Percentiles rank a stretch among this genome's conserved stretches.
These are phyloP conservation scores for Alectoria sarmentosa DNA, from an alignment of 495 filamentous ascomycete species.

Conservation along the genomic window DNA sequence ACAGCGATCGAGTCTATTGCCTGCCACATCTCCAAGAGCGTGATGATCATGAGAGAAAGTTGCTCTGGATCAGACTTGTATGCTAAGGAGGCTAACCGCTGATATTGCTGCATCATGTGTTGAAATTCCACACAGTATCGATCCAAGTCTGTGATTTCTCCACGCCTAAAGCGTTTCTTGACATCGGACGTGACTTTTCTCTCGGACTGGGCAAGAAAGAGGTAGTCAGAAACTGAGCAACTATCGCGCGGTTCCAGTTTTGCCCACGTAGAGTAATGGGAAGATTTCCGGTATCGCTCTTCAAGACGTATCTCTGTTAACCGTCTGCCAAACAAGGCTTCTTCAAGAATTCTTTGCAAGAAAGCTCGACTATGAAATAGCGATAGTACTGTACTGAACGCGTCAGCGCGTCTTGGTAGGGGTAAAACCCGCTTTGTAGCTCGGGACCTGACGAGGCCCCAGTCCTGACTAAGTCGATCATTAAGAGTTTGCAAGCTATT, in stretches of 20 bases:
- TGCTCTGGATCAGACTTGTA: slow-evolving; percentile 43
- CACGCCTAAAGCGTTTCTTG: background rate
- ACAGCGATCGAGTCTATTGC: slow-evolving; percentile 37
- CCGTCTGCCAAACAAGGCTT: slow-evolving; percentile 9
- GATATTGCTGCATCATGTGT: slow-evolving; percentile 32
- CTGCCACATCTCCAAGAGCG: slow-evolving; percentile 55
- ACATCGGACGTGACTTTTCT: background rate
- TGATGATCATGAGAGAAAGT: slow-evolving; percentile 53
- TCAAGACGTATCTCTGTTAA: slow-evolving; percentile 2
- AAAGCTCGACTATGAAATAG: slow-evolving; percentile 29
- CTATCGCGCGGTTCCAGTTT: background rate
- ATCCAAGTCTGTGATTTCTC: background rate
- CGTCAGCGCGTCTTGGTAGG: slow-evolving; percentile 35
- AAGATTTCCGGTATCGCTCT: slow-evolving; percentile 1
- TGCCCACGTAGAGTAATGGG: background rate
- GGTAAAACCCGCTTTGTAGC: slow-evolving; percentile 30
- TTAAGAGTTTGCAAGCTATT: slow-evolving; percentile 28
- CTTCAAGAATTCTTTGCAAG: slow-evolving; percentile 25
- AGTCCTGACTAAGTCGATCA: slow-evolving; percentile 27
- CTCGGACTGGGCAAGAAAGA: background rate
- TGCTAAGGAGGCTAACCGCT: slow-evolving; percentile 29
- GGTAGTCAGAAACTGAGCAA: background rate
- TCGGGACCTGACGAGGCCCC: slow-evolving; percentile 31
- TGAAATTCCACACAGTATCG: slow-evolving; percentile 32
- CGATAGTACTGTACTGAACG: slow-evolving; percentile 5